Percentiles rank a stretch among this genome's conserved stretches.
Evolutionary conservation across 2,329 filamentous ascomycete genomes (phyloP).

Genomic region (Colletotrichum spaethianum): DNA sequence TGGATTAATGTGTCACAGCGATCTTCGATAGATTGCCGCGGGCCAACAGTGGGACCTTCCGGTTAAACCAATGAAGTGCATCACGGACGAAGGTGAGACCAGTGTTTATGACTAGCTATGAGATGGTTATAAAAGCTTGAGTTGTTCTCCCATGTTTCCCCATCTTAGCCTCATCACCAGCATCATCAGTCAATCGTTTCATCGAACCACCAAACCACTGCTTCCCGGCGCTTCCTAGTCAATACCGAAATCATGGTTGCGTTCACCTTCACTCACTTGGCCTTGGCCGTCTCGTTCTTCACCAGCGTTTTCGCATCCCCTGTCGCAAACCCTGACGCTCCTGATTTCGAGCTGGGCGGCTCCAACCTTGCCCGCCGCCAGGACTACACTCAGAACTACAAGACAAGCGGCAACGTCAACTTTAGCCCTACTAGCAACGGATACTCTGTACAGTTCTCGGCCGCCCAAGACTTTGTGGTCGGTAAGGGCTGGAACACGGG

Average conservation of each 20-base stretch:
- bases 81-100: background rate
- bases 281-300: background rate
- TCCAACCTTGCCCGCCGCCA: background rate
- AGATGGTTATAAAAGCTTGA: background rate
- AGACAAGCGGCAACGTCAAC: background rate
- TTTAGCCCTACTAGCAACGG: slow-evolving; percentile 42
- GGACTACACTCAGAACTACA: slow-evolving; percentile 3
- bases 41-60: background rate
- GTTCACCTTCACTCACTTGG: background rate
- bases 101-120: background rate
- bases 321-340: background rate
- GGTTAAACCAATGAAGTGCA: background rate
- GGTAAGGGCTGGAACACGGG: background rate
- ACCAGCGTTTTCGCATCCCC: background rate
- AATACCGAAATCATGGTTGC: background rate
- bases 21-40: background rate
- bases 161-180: fast-evolving
- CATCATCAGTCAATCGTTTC: background rate
- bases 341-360: background rate
- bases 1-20: background rate
- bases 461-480: background rate
- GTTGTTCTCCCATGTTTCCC: background rate
- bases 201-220: no score
- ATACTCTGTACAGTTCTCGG: background rate
- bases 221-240: background rate